Percentiles rank a stretch among this genome's conserved stretches.
phyloP scores from a whole-genome alignment of 805 yeast genomes.

The Yamadazyma takamatsuzukensis region DNA sequence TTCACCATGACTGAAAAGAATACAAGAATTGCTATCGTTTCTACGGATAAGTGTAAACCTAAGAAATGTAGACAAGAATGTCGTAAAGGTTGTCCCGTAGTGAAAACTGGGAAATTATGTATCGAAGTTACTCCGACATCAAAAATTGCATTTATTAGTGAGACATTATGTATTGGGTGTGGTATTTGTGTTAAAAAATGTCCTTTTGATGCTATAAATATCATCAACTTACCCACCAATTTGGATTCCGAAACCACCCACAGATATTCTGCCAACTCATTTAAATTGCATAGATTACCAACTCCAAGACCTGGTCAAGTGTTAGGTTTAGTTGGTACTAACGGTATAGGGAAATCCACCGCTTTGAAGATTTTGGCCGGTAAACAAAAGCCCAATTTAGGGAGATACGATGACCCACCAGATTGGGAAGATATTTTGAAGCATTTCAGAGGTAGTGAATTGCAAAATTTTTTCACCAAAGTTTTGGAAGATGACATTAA shows the following conservation, averaged over 20 bases:
- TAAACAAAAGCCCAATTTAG: conserved; percentile 95
- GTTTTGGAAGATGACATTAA: conserved; percentile 89
- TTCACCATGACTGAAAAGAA: conserved; percentile 36
- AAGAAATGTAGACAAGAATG: conserved; percentile 99
- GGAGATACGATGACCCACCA: conserved; percentile 92
- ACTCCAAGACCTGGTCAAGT: conserved; percentile 99
- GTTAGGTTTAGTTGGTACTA: conserved; percentile 94
- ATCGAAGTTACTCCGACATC: conserved; percentile 90
- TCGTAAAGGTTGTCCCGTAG: conserved; percentile 95
- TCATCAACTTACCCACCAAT: conserved; percentile 94
- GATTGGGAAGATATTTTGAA: conserved; percentile 93
- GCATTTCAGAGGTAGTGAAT: conserved; percentile 93
- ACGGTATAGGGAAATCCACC: conserved; percentile 98
- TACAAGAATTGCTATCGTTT: conserved; percentile 94
- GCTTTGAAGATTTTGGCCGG: conserved; percentile 96
- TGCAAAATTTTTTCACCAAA: conserved; percentile 93
- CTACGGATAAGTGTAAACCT: conserved; percentile 93
- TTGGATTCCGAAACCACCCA: conserved; percentile 91
- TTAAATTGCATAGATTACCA: conserved; percentile 94
- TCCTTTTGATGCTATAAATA: conserved; percentile 95
- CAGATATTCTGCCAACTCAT: conserved; percentile 96
- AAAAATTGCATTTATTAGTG: conserved; percentile 93
- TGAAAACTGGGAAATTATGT: conserved; percentile 95
- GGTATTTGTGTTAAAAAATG: conserved; percentile 99
- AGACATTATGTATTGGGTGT: conserved; percentile 94